These are phyloP conservation scores for Kluyveromyces dobzhanskii DNA, from an alignment of 805 yeast species.

Conservation along the genomic window DNA sequence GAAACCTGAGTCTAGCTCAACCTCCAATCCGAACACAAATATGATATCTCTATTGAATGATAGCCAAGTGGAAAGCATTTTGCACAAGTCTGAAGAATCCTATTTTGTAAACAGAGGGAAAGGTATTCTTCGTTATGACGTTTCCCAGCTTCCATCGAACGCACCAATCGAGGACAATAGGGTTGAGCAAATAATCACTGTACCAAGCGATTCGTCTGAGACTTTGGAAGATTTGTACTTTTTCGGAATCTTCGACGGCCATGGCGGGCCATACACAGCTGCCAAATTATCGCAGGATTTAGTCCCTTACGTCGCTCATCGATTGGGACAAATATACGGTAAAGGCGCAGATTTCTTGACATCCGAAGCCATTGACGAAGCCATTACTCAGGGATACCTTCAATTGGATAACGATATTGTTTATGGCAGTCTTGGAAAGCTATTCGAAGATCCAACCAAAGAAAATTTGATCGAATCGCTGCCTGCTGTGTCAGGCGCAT, in stretches of 20 bases:
- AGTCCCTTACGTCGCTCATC: constrained; percentile 67
- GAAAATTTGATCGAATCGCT: constrained; percentile 54
- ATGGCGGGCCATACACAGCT: constrained; percentile 92
- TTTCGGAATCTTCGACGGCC: constrained; percentile 95
- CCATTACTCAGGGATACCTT: constrained; percentile 72
- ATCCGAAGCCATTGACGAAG: constrained; percentile 69
- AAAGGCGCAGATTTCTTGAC: constrained; percentile 15
- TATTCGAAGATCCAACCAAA: constrained; percentile 59
- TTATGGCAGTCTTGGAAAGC: constrained; percentile 56
- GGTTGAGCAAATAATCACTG: constrained; percentile 70
- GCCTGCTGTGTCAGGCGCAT: constrained; percentile 94
- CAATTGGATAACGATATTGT: constrained; percentile 84
- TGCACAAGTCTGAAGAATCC: constrained; percentile 73
- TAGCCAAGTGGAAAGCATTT: constrained; percentile 59
- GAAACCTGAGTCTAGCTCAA: background rate
- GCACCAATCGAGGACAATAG: constrained; percentile 93
- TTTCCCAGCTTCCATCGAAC: constrained; percentile 83
- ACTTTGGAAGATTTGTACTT: constrained; percentile 71
- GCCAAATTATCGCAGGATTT: constrained; percentile 75
- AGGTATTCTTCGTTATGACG: constrained; percentile 83
- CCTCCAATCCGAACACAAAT: background rate
- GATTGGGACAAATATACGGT: constrained; percentile 53
- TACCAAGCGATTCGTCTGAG: constrained; percentile 42
- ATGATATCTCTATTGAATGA: constrained; percentile 46
- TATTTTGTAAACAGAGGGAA: constrained; percentile 73